These are phyloP conservation scores for Paramyrothecium sp. DNA, from an alignment of 2,329 filamentous ascomycete genomes.

Conservation along the genomic window DNA sequence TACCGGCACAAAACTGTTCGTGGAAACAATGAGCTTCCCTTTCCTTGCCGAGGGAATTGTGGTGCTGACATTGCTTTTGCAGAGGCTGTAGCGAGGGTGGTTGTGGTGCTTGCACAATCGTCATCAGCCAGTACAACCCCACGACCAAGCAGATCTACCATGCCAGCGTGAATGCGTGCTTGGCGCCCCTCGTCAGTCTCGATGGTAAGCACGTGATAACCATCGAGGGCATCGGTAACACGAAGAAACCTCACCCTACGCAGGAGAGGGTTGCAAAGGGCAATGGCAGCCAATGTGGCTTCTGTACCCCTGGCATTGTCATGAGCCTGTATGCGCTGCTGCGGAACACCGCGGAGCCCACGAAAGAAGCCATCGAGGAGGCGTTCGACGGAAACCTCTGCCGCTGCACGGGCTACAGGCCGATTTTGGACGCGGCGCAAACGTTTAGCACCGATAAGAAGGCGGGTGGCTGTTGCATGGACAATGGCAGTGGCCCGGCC, in stretches of 20 bases:
- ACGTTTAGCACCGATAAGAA: constrained; percentile 67
- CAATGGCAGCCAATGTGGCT: constrained; percentile 90
- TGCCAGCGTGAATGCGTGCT: constrained; percentile 92
- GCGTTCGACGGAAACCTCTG: constrained; percentile 97
- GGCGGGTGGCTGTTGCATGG: constrained; percentile 68
- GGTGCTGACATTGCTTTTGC: constrained; percentile 7
- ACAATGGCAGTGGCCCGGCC: constrained; percentile 46
- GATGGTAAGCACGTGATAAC: constrained; percentile 99
- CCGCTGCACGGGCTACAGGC: constrained; percentile 90
- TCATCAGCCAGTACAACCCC: constrained; percentile 90
- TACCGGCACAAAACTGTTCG: constrained; percentile 86
- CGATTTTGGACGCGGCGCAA: constrained; percentile 91
- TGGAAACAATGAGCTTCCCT: not conserved
- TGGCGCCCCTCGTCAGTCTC: constrained; percentile 87
- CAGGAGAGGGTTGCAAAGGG: constrained; percentile 90
- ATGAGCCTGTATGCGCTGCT: constrained; percentile 96
- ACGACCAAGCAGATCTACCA: constrained; percentile 93
- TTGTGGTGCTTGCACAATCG: constrained; percentile 94
- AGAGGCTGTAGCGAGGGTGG: constrained; percentile 92
- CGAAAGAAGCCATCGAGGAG: constrained; percentile 84
- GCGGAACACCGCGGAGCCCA: constrained; percentile 76
- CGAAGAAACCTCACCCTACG: constrained; percentile 80
- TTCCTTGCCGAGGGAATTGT: not conserved
- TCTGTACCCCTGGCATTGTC: constrained; percentile 96
- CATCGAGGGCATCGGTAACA: constrained; percentile 90